phyloP scores from a whole-genome alignment of 148 eudicot species.

The Linanthus parryae region DNA sequence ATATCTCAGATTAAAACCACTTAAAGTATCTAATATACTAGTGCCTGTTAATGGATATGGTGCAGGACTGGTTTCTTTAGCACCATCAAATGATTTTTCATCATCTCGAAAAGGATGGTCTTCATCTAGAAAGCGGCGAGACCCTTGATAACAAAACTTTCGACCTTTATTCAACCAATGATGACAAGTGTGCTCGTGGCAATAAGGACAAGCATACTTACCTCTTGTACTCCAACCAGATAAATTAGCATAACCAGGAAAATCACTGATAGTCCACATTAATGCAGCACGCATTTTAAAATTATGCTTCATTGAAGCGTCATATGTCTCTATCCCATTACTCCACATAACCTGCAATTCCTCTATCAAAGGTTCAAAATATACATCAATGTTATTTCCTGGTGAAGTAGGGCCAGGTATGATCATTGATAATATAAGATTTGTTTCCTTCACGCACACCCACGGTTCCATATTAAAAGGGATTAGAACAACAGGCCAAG shows the following conservation, averaged over 20 bases:
- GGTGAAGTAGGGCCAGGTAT: background rate
- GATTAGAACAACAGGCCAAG: background rate
- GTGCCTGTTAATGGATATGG: background rate
- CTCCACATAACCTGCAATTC: constrained; percentile 7
- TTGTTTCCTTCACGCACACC: background rate
- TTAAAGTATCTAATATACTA: background rate
- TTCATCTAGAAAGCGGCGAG: background rate
- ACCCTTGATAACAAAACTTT: constrained; percentile 4
- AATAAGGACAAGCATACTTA: constrained; percentile 4
- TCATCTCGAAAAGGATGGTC: constrained; percentile 7
- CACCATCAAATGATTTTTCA: background rate
- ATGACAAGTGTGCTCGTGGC: background rate
- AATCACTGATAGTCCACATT: constrained; percentile 22
- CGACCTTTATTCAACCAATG: background rate
- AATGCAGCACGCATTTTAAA: constrained; percentile 1
- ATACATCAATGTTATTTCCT: constrained; percentile 11
- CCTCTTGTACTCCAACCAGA: constrained; percentile 19
- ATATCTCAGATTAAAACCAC: background rate
- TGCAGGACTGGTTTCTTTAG: background rate
- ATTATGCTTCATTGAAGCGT: background rate
- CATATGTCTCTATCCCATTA: constrained; percentile 4
- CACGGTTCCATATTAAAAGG: background rate
- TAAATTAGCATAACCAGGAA: constrained; percentile 9
- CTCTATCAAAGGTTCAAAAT: constrained; percentile 2
- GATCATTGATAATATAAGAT: constrained; percentile 2